A percentile compares a stretch with the other conserved stretches of the same genome.
Evolutionary conservation across 345 rosid species (phyloP).

Genomic region (Aurinia saxatilis): DNA sequence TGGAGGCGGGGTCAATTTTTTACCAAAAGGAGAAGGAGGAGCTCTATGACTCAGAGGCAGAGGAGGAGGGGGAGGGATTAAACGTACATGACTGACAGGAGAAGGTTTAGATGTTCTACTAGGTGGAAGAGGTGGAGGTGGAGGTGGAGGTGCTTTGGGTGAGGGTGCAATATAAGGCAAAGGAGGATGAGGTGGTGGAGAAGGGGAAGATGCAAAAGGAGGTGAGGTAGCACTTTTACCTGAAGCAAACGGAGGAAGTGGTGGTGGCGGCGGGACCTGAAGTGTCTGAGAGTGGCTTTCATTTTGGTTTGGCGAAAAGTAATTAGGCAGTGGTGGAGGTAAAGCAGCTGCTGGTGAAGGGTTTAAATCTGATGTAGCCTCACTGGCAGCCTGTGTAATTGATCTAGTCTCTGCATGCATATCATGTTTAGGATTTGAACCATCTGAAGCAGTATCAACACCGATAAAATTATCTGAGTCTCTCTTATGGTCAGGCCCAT

Average conservation of each 20-base stretch:
- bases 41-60: no score
- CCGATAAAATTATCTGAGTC: conserved; percentile 32
- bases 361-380: conserved; percentile 23
- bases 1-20: no score
- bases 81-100: no score
- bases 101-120: no score
- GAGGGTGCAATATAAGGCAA: no score
- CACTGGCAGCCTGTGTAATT: conserved; percentile 35
- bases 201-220: conserved; percentile 10
- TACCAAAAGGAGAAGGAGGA: no score
- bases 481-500: conserved; percentile 52
- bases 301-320: conserved; percentile 3
- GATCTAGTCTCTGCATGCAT: conserved; percentile 37
- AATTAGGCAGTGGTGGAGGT: conserved; percentile 13
- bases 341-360: conserved; percentile 16
- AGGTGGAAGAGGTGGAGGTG: no score
- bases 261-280: conserved; percentile 15
- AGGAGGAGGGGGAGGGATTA: no score
- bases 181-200: no score
- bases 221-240: no score
- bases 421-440: conserved; percentile 45
- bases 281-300: conserved; percentile 10
- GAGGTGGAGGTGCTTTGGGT: no score
- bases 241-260: conserved; percentile 1
- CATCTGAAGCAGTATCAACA: conserved; percentile 33